These are phyloP conservation scores for Geranium brycei DNA, from an alignment of 345 rosid genomes.

Conservation along the genomic window DNA sequence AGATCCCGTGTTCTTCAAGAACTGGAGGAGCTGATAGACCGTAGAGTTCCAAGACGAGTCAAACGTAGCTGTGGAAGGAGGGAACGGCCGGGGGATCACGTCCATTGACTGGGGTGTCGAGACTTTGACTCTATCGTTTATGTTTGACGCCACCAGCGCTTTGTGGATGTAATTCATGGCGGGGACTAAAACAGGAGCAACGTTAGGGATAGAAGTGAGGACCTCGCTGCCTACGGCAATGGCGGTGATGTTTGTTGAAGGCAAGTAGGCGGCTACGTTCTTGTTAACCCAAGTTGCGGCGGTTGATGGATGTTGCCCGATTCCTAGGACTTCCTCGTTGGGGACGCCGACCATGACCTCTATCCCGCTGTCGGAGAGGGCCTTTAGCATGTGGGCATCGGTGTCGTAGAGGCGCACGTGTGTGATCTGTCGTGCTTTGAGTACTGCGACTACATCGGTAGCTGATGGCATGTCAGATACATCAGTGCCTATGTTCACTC, in stretches of 20 bases:
- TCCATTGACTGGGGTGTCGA: slow-evolving; percentile 82
- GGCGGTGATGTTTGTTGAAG: slow-evolving; percentile 82
- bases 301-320: slow-evolving; percentile 61
- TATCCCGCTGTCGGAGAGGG: slow-evolving; percentile 63
- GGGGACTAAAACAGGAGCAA: slow-evolving; percentile 51
- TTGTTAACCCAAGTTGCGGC: slow-evolving; percentile 85
- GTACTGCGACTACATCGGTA: slow-evolving; percentile 40
- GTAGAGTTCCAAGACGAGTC: slow-evolving; percentile 68
- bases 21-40: slow-evolving; percentile 74
- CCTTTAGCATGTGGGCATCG: slow-evolving; percentile 74
- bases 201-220: slow-evolving; percentile 62
- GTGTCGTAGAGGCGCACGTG: slow-evolving; percentile 86
- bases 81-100: slow-evolving; percentile 72
- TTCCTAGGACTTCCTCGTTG: slow-evolving; percentile 65
- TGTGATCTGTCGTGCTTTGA: slow-evolving; percentile 51
- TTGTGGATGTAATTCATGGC: slow-evolving; percentile 82
- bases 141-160: slow-evolving; percentile 76
- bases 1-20: slow-evolving; percentile 73
- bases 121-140: slow-evolving; percentile 63
- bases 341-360: slow-evolving; percentile 75
- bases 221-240: slow-evolving; percentile 95
- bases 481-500: slow-evolving; percentile 79
- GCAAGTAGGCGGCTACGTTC: slow-evolving; percentile 69
- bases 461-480: slow-evolving; percentile 67
- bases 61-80: slow-evolving; percentile 82